These are phyloP conservation scores for Huiozyma naganishii DNA, from an alignment of 805 yeast genomes.

Conservation along the genomic window DNA sequence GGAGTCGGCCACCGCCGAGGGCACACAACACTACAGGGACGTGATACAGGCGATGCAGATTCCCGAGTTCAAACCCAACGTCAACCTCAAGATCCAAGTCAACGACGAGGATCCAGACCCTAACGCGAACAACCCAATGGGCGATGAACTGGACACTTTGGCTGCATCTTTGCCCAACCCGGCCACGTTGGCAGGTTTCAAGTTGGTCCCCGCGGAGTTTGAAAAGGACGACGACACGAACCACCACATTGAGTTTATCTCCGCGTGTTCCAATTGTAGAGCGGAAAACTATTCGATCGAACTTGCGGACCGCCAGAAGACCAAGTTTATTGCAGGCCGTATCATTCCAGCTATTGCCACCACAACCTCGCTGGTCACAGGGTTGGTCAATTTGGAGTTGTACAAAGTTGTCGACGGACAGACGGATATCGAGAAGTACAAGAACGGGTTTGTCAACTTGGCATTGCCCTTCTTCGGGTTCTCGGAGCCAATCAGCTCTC, in stretches of 20 bases:
- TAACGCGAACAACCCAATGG: slow-evolving; percentile 42
- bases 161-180: slow-evolving; percentile 83
- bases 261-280: slow-evolving; percentile 93
- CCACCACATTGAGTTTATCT: slow-evolving; percentile 91
- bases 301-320: slow-evolving; percentile 77
- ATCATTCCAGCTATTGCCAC: slow-evolving; percentile 99
- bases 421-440: slow-evolving; percentile 69
- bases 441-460: slow-evolving; percentile 84
- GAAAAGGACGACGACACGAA: slow-evolving; percentile 97
- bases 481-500: slow-evolving; percentile 87
- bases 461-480: slow-evolving; percentile 95
- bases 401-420: slow-evolving; percentile 78
- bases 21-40: slow-evolving; percentile 38
- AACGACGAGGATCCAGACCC: slow-evolving; percentile 85
- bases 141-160: slow-evolving; percentile 54
- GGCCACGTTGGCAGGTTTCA: slow-evolving; percentile 76
- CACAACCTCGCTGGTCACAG: slow-evolving; percentile 96
- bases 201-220: slow-evolving; percentile 82
- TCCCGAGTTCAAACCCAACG: slow-evolving; percentile 63
- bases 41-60: slow-evolving; percentile 42
- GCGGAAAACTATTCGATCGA: slow-evolving; percentile 87
- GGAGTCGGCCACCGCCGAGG: slow-evolving; percentile 44
- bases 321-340: slow-evolving; percentile 96
- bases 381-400: slow-evolving; percentile 82
- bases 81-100: slow-evolving; percentile 71